Conservation (phyloP, 2,329 filamentous ascomycete species). For the Colletotrichum chrysophilum region DNA sequence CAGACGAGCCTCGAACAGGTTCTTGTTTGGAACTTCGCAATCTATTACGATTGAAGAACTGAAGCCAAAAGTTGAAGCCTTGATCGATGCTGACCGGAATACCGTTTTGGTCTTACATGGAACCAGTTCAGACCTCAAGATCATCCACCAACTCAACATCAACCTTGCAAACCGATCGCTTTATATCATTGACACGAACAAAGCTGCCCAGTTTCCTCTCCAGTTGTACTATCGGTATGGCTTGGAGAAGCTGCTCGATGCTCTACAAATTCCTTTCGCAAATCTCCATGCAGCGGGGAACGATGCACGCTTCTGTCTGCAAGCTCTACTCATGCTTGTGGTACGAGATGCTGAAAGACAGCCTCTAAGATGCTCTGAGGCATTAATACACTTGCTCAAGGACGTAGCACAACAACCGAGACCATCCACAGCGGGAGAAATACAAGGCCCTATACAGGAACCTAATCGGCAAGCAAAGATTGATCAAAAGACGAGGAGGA, state of each 20-base stretch:
- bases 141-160: slow-evolving; percentile 3
- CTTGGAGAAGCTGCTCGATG: slow-evolving; percentile 25
- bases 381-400: not conserved
- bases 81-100: not conserved
- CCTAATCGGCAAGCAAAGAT: not conserved
- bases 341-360: not conserved
- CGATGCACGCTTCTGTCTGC: slow-evolving; percentile 30
- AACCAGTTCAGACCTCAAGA: not conserved
- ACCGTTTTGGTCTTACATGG: slow-evolving; percentile 1
- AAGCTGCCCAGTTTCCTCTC: slow-evolving; percentile 28
- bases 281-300: slow-evolving; percentile 30
- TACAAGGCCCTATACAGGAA: not conserved
- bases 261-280: slow-evolving; percentile 22
- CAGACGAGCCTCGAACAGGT: slow-evolving; percentile 14
- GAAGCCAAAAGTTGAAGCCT: not conserved
- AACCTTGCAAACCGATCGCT: slow-evolving; percentile 12
- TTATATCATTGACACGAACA: slow-evolving; percentile 28
- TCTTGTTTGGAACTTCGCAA: slow-evolving; percentile 8
- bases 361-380: not conserved
- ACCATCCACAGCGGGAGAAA: not conserved
- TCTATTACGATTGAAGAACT: slow-evolving; percentile 10
- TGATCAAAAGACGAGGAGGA: not conserved
- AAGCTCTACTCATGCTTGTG: slow-evolving; percentile 20
- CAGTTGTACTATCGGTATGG: slow-evolving; percentile 27
- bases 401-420: not conserved